Evolutionary conservation across 73 alveolate genomes (phyloP), one percentile per base, ranked within the genome.

Genomic region (Paramecium tetraurelia): DNA sequence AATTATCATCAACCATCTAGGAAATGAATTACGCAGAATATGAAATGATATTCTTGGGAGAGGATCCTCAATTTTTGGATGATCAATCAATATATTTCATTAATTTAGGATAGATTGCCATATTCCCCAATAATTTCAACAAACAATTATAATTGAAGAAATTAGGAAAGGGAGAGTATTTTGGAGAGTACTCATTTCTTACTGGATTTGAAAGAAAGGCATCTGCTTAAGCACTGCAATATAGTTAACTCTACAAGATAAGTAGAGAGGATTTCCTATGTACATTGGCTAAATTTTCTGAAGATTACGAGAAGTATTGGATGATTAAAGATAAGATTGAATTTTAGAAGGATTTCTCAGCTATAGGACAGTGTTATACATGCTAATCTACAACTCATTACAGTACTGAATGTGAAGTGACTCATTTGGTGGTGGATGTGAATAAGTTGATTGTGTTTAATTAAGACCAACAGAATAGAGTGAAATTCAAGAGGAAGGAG

Each of bases 151-250:
- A 1, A 24, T 35, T 80, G 21, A 80, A 80, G 70, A 44, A 80
- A 20, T 63, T 80, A 16, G 46, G 20, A n/a, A 33, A 40, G 8
- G 72, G 72, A 4, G 46, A 80, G 46, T 41, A 44, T 12, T 80
- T 80, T 80, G 90, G 90, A 21, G 90, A 80, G n/a, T 80, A 46
- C 46, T 44, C 90, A 80, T 80, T 80, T 48, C 57, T 80, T 22
- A 80, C 76, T 21, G 90, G 90, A 24, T 80, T 80, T 33, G 75
- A 80, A 5, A 80, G 90, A 18, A 44, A 22, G 12, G 90, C 90
- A 20, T 44, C 70, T 3, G 90, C 90, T 5, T 41, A 80, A 44
- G 90, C 90, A 20, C 10, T 44, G 21, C 5, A 33, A 46, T 80
- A 80, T 24, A 43, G 76, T 46, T 31, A 44, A 24, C 24, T 80